Percentiles rank a stretch among this genome's conserved stretches.
These are phyloP conservation scores for Iris pallida DNA, from an alignment of 116 monocot species.

Conservation along the genomic window DNA sequence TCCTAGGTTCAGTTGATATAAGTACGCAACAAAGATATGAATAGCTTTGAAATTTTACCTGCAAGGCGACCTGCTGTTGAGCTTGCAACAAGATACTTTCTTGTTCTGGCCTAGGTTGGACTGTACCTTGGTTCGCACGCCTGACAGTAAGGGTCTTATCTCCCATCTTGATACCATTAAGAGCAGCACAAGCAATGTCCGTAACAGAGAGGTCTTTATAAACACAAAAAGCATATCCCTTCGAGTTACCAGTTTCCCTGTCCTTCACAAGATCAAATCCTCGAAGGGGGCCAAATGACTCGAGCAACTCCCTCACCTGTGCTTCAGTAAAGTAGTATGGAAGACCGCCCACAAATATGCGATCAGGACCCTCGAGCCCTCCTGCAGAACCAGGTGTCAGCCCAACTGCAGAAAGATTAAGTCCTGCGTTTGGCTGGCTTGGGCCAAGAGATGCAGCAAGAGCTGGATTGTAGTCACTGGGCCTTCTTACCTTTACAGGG, in stretches of 20 bases:
- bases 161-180: slow-evolving; percentile 35
- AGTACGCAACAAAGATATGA: background rate
- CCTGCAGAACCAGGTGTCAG: slow-evolving; percentile 28
- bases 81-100: slow-evolving; percentile 25
- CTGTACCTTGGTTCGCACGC: slow-evolving; percentile 30
- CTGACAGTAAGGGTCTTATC: slow-evolving; percentile 29
- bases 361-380: slow-evolving; percentile 28
- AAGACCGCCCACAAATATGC: slow-evolving; percentile 29
- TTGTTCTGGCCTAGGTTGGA: slow-evolving; percentile 27
- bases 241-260: slow-evolving; percentile 28
- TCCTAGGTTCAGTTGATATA: background rate
- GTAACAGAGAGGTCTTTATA: slow-evolving; percentile 22
- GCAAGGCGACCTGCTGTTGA: slow-evolving; percentile 29
- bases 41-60: slow-evolving; percentile 10
- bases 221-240: slow-evolving; percentile 22
- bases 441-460: slow-evolving; percentile 30
- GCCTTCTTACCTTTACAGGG: slow-evolving; percentile 28
- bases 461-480: slow-evolving; percentile 30
- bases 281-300: slow-evolving; percentile 26
- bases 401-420: slow-evolving; percentile 26
- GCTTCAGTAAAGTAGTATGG: slow-evolving; percentile 32
- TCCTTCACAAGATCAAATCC: slow-evolving; percentile 24
- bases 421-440: slow-evolving; percentile 25
- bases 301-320: slow-evolving; percentile 25
- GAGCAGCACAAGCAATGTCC: slow-evolving; percentile 30